phyloP scores from a whole-genome alignment of 164 flowering plant species.

The Warburgia ugandensis region DNA sequence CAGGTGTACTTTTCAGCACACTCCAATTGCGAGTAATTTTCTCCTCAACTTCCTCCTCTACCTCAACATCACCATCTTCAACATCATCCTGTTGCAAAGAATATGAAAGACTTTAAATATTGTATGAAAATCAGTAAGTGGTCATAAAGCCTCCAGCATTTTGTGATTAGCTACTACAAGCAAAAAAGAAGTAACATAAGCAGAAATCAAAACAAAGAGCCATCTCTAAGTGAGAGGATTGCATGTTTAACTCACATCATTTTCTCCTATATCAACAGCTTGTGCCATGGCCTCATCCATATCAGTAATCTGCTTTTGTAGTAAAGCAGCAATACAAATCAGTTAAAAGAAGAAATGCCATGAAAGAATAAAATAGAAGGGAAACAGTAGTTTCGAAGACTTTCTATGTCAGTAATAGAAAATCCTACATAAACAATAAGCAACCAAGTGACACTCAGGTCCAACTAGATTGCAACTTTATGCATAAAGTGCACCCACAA shows the following conservation, averaged over 20 bases:
- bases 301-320: conserved; percentile 43
- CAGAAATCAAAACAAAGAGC: background rate
- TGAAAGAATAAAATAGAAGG: background rate
- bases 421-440: no score
- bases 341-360: background rate
- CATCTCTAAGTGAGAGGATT: background rate
- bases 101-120: background rate
- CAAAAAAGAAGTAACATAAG: background rate
- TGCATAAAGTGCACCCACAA: no score
- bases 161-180: background rate
- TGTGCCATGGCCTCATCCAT: conserved; percentile 94
- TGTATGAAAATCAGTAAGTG: background rate
- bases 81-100: conserved; percentile 35
- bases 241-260: conserved; percentile 49
- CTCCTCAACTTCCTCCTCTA: conserved; percentile 45
- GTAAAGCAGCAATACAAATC: background rate
- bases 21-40: conserved; percentile 89
- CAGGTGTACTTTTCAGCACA: conserved; percentile 64
- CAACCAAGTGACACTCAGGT: no score
- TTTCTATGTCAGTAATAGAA: no score
- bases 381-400: no score
- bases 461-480: no score
- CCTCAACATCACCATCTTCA: conserved; percentile 55
- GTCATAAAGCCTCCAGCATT: background rate
- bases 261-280: conserved; percentile 97